Conservation (phyloP, 1,139 yeast species). For the Suhomyces bribrorum region DNA sequence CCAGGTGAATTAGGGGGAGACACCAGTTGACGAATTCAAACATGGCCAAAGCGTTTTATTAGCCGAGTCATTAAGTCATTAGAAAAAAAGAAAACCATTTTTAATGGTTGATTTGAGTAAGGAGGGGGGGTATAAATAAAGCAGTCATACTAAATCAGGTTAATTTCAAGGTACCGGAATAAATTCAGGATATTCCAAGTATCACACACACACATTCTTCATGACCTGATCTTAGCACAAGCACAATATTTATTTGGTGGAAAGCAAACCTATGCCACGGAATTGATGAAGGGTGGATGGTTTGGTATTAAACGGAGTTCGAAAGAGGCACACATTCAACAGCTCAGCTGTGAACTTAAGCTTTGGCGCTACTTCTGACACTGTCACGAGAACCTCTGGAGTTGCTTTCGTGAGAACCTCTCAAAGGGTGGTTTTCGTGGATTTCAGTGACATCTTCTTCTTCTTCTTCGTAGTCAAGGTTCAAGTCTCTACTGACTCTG, state of each 20-base stretch:
- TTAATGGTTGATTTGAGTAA: slow-evolving; percentile 2
- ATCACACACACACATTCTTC: slow-evolving; percentile 20
- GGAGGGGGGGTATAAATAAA: slow-evolving; percentile 2
- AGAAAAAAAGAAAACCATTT: slow-evolving; percentile 9
- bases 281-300: too few species aligned
- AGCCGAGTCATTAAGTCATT: slow-evolving; percentile 12
- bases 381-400: slow-evolving; percentile 5
- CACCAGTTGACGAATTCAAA: not conserved
- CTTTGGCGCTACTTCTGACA: slow-evolving; percentile 5
- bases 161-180: slow-evolving; percentile 12
- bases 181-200: slow-evolving; percentile 12
- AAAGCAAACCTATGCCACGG: too few species aligned
- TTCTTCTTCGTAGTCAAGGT: slow-evolving; percentile 33
- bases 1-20: slow-evolving; percentile 4
- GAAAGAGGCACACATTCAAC: too few species aligned
- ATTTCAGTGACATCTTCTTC: slow-evolving; percentile 3
- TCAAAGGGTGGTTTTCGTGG: slow-evolving; percentile 9
- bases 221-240: slow-evolving; percentile 9
- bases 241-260: too few species aligned
- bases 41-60: slow-evolving; percentile 1
- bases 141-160: slow-evolving; percentile 3
- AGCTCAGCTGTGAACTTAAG: not conserved
- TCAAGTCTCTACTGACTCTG: slow-evolving; percentile 52
- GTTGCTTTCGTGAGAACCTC: slow-evolving; percentile 9
- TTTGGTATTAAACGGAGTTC: too few species aligned